phyloP scores from a whole-genome alignment of 2,329 filamentous ascomycete genomes.

The Fusarium pseudoanthophilum region DNA sequence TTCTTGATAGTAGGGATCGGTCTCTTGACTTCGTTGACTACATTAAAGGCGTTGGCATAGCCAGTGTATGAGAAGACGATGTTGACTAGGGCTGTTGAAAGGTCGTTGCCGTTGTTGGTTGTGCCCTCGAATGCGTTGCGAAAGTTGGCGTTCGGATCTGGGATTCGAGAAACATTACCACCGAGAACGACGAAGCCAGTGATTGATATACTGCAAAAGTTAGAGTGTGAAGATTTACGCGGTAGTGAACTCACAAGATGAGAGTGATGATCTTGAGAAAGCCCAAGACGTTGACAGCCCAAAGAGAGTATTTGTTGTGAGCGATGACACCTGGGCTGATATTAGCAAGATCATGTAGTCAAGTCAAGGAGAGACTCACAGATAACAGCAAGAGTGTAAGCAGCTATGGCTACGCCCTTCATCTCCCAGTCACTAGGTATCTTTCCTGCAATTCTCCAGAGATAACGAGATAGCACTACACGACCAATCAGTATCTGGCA shows the following conservation, averaged over 20 bases:
- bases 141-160: constrained; percentile 51
- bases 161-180: constrained; percentile 46
- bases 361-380: neutral
- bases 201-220: constrained; percentile 56
- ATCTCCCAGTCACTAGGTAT: constrained; percentile 68
- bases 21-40: constrained; percentile 71
- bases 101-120: constrained; percentile 50
- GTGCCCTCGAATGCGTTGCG: constrained; percentile 51
- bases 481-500: too few species aligned
- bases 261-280: constrained; percentile 69
- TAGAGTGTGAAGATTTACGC: constrained; percentile 27
- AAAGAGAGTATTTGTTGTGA: constrained; percentile 67
- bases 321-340: constrained; percentile 56
- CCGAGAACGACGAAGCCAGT: constrained; percentile 70
- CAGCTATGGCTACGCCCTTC: constrained; percentile 73
- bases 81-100: constrained; percentile 63
- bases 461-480: constrained; percentile 70
- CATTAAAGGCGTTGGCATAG: constrained; percentile 69
- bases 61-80: constrained; percentile 69
- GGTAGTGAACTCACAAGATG: constrained; percentile 60
- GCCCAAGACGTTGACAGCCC: constrained; percentile 66
- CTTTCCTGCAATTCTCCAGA: constrained; percentile 66
- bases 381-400: constrained; percentile 64
- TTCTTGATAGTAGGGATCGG: constrained; percentile 65
- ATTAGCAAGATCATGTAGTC: too few species aligned